phyloP scores from a whole-genome alignment of 768 basidiomycete species.

The Pleurotus platypus region DNA sequence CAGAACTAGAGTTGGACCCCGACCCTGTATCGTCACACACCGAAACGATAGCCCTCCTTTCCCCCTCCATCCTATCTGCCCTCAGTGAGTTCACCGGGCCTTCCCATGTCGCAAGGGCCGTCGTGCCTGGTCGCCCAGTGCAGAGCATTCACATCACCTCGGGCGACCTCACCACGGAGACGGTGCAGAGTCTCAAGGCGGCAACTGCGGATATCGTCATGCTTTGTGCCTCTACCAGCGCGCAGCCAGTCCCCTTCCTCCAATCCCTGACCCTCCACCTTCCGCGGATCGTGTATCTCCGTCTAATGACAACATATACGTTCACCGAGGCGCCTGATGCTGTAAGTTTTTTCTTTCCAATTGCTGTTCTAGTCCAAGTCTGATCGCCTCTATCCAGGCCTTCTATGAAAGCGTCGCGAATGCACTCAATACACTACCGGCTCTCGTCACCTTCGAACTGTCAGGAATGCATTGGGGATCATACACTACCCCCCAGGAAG shows the following conservation, averaged over 20 bases:
- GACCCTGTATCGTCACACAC: conserved; percentile 18
- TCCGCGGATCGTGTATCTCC: conserved; percentile 61
- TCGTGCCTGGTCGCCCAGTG: conserved; percentile 68
- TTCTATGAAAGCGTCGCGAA: conserved; percentile 62
- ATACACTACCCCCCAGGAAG: conserved; percentile 37
- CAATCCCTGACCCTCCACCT: conserved; percentile 52
- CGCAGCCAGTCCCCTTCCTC: conserved; percentile 55
- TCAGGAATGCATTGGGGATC: conserved; percentile 75
- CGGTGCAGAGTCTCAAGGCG: conserved; percentile 46
- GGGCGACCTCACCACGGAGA: conserved; percentile 55
- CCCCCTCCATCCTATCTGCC: conserved; percentile 31
- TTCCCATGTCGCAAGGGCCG: conserved; percentile 43
- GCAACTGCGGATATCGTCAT: conserved; percentile 50
- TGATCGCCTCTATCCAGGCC: conserved; percentile 31
- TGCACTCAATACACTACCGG: conserved; percentile 54
- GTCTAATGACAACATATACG: conserved; percentile 57
- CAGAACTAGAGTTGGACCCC: conserved; percentile 55
- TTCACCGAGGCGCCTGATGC: conserved; percentile 46
- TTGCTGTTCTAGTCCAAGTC: conserved; percentile 14
- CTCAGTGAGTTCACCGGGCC: conserved; percentile 64
- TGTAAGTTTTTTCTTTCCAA: conserved; percentile 34
- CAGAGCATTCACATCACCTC: conserved; percentile 58
- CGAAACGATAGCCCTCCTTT: conserved; percentile 33
- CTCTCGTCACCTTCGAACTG: conserved; percentile 66
- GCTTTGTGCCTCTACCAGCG: conserved; percentile 57